Base-by-base conservation (phyloP, 257 asterid species). In the Striga asiatica region DNA sequence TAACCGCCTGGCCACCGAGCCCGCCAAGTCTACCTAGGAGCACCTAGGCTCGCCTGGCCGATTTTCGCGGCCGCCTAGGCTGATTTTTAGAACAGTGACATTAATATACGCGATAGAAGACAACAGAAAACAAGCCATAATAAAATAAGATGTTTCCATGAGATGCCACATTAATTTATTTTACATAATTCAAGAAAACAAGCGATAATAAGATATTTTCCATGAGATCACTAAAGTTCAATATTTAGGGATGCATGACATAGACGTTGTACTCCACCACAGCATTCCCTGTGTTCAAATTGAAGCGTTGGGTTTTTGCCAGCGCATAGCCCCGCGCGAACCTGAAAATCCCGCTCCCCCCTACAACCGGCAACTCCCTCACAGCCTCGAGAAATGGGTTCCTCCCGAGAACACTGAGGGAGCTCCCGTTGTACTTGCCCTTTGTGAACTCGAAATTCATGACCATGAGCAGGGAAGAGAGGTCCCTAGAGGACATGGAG, bases 321-420 rank as follows among this genome's bases (percentile, higher is more conserved):
- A 74, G 32, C 3, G 77, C 87, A 50, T 76, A 78, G 5, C 87
- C 93, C 23, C 84, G 75, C 2, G 73, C 80, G 34, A 85, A 76
- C 21, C 89, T 71, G 54, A 82, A 82, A 2, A 67, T 10, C 2
- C 78, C 83, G 2, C 67, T 75, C 12, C 87, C 93, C 6, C 93
- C 93, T 2, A 80, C 74, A 4, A 79, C 27, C 6, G 94, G 85
- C 78, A 84, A 71, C 46, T 84, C 94, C 50, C 94, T 70, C 12
- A 71, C 77, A 3, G 19, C 27, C 5, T 69, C 71, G 16, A 63
- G 62, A 38, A 71, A 62, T 14, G 32, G 69, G 48, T 83, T 83
- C 43, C 71, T 67, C 63, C 94, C 86, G 28, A 83, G 59, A 23
- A 83, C 41, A 27, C 77, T 70, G 20, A 83, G 39, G 13, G 80